Conservation (phyloP, 495 filamentous ascomycete species). For the Daldinia vernicosa region DNA sequence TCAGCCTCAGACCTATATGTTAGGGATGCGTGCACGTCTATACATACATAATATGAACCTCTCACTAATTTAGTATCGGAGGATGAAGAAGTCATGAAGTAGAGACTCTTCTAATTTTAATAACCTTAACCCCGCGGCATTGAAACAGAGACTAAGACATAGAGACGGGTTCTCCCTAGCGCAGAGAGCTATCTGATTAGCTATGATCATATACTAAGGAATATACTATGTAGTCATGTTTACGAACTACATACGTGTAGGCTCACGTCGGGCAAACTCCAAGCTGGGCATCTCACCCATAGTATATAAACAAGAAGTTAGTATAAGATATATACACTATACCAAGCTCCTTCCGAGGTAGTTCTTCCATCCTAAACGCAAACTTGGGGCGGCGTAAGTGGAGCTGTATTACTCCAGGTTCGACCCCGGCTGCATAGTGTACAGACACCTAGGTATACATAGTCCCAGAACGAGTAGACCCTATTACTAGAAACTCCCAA, state of each 20-base stretch:
- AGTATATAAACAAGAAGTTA: neutral
- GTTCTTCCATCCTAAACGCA: neutral
- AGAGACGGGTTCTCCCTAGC: conserved; percentile 1
- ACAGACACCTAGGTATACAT: neutral
- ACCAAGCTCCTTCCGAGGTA: neutral
- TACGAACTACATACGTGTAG: neutral
- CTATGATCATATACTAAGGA: neutral
- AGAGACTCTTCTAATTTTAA: neutral
- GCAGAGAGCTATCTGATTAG: neutral
- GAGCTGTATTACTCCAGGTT: neutral
- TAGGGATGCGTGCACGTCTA: neutral
- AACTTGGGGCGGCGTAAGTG: neutral
- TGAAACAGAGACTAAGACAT: neutral
- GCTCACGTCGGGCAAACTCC: neutral
- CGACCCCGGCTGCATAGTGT: neutral
- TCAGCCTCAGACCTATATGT: neutral
- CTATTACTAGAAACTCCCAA: neutral
- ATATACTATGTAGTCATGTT: neutral
- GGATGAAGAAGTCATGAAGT: neutral
- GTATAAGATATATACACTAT: neutral
- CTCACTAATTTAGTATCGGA: neutral
- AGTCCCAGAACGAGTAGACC: neutral
- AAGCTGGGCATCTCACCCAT: neutral
- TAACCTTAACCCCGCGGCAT: neutral
- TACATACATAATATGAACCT: neutral